Evolutionary conservation across 2,329 filamentous ascomycete genomes (phyloP), one percentile per base, ranked within the genome.

Genomic region (Scolecobasidium constrictum): DNA sequence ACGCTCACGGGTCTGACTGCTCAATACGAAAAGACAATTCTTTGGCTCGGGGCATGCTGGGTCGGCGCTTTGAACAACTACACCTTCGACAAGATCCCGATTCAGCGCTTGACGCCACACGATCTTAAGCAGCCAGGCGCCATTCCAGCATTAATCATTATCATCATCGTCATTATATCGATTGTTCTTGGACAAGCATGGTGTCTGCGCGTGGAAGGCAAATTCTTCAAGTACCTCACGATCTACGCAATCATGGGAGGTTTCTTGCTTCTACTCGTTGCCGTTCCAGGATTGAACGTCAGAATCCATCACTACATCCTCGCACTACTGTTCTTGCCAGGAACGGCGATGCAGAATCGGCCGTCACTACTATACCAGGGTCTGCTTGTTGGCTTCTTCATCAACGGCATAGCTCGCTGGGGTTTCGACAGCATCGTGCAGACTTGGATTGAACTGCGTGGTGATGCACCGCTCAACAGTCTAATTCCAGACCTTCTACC

Each of bases 301-400:
- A 80, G 92, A 23, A 87, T 98, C 44, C 92, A 98, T 57, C 92
- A 98, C 60, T 98, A 96, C 58, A 85, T 96, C 49, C 70, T 96
- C 4, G 87, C 81, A 1, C 73, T 98, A 12, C 69, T 96, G 0
- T 73, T 98, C 1, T 73, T 96, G 4, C 86, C 88, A 0, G 92
- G 88, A 0, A 96, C 92, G 0, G 80, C 78, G 42, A 78, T 96
- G 60, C 88, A 94, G 51, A 96, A 85, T 4, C 77, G 92, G 0
- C 83, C 86, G 0, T 81, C 81, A 1, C 68, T 96, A 6, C 61
- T 94, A 2, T 96, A 92, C 55, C 90, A 96, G 60, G 92, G 92
- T 9, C 68, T 98, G 2, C 69, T 98, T 0, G 67, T 96, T 5
- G 92, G 92, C 0, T 72, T 96, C 0, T 96, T 95, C 60, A 81